Conservation (phyloP, 805 yeast species). For the Kodamaea leandrae region DNA sequence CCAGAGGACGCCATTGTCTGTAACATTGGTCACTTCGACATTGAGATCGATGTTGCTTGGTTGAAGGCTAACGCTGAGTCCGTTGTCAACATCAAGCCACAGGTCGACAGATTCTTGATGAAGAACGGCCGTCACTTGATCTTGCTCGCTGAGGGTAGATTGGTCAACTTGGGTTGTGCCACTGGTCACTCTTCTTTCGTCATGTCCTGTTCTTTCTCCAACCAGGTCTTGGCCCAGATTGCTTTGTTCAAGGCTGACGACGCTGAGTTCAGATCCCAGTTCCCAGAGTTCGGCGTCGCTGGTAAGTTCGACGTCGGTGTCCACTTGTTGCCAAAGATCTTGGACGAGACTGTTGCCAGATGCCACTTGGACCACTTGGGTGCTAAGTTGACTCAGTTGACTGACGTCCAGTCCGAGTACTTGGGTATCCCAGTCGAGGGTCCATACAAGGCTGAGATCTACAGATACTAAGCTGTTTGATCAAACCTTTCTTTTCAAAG, state of each 20-base stretch:
- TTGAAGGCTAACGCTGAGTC: conserved; percentile 90
- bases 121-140: conserved; percentile 88
- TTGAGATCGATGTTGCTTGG: conserved; percentile 99
- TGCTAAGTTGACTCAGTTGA: conserved; percentile 76
- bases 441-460: conserved; percentile 97
- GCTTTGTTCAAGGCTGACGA: conserved; percentile 91
- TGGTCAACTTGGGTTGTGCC: conserved; percentile 99
- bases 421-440: conserved; percentile 88
- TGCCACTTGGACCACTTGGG: conserved; percentile 94
- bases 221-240: conserved; percentile 98
- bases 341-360: conserved; percentile 98
- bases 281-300: conserved; percentile 87
- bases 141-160: conserved; percentile 98
- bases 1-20: conserved; percentile 99
- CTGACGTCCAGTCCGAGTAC: conserved; percentile 86
- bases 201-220: conserved; percentile 99
- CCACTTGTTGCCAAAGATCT: conserved; percentile 94
- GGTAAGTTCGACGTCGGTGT: conserved; percentile 92
- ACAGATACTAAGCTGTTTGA: conserved; percentile 71
- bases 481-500: conserved; percentile 8
- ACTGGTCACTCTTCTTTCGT: conserved; percentile 99
- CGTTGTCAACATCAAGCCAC: conserved; percentile 97
- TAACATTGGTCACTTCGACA: conserved; percentile 99
- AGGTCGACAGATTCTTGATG: conserved; percentile 95
- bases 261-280: conserved; percentile 71